Evolutionary conservation across 2,329 filamentous ascomycete genomes (phyloP), one percentile per base, ranked within the genome.

Genomic region (Neopestalotiopsis sp.): DNA sequence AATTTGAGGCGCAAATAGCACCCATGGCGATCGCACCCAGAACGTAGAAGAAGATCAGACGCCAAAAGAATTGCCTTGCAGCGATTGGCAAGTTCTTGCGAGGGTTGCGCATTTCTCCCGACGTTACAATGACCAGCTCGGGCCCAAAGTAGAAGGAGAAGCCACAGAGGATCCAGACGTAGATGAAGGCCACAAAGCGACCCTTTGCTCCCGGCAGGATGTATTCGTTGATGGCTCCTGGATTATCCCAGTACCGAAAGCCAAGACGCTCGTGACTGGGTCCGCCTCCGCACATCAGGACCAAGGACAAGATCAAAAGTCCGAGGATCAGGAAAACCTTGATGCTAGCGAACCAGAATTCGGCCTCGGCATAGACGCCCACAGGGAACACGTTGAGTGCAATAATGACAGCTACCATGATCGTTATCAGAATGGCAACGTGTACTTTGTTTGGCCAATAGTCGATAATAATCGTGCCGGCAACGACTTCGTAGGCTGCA

Each of bases 31-130:
- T 89, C 12, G 98, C 86, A 0, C 93, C 92, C 42, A 97, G 90
- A 64, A 98, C 87, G 82, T 97, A 98, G 83, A 98, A 98, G 68
- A 97, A 86, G 3, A 90, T 90, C 76, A 97, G 97, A 76, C 95
- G 91, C 94, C 95, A 98, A 80, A 97, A 97, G 28, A 97, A 94
- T 79, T 97, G 94, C 82, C 97, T 97, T 75, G 97, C 90, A 13
- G 95, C 95, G 0, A 90, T 94, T 0, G 95, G 95, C 0, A 98
- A 85, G 1, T 92, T 93, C 77, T 96, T 93, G 69, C 91, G 87
- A 3, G 92, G 92, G 76, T 94, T 94, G n/a, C 87, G 89, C 1
- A 92, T 92, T 78, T 95, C 92, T 40, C 92, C 92, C 1, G 92
- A 92, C 3, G 92, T 92, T 14, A 95, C 87, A 66, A 92, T 92